A percentile compares a stretch with the other conserved stretches of the same genome.
Evolutionary conservation across 164 flowering plant species (phyloP).

Genomic region (Tinospora cordifolia): DNA sequence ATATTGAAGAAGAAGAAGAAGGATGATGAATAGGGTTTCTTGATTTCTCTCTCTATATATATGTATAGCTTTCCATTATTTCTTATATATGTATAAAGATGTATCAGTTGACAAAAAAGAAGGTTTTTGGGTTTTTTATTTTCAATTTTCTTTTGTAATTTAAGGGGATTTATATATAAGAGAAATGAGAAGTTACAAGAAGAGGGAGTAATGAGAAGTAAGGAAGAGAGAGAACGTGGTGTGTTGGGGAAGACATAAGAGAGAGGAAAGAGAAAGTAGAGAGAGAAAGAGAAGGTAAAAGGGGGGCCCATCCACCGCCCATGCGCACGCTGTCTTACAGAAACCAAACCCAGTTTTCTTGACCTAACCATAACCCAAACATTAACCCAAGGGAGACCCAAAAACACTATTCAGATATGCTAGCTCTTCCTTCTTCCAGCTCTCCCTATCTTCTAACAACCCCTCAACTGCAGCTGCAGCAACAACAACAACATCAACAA

Average conservation of each 20-base stretch:
- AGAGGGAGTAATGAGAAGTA: too few relatives aligned
- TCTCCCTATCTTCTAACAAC: constrained; percentile 25
- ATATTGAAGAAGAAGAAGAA: neutral
- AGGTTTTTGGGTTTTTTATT: neutral
- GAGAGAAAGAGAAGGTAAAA: constrained; percentile 21
- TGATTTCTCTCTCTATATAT: too few relatives aligned
- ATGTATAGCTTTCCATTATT: neutral
- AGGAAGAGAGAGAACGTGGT: constrained; percentile 25
- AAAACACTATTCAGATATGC: constrained; percentile 1
- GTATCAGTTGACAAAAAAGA: neutral
- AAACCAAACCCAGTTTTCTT: constrained; percentile 34
- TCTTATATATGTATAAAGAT: too few relatives aligned
- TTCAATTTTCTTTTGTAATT: neutral
- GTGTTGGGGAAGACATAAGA: constrained; percentile 18
- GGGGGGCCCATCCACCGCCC: constrained; percentile 67
- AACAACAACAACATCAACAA: neutral
- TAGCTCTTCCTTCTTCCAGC: constrained; percentile 4
- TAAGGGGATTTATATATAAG: neutral
- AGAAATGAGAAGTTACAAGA: too few relatives aligned
- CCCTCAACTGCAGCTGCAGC: constrained; percentile 19
- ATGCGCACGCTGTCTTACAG: constrained; percentile 64
- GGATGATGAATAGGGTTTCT: neutral
- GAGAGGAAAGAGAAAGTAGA: constrained; percentile 18
- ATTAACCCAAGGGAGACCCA: constrained; percentile 11
- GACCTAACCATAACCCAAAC: constrained; percentile 58